A percentile compares a stretch with the other conserved stretches of the same genome.
Conservation (phyloP, 495 filamentous ascomycete species). For the Hypoxylon subgilvum region DNA sequence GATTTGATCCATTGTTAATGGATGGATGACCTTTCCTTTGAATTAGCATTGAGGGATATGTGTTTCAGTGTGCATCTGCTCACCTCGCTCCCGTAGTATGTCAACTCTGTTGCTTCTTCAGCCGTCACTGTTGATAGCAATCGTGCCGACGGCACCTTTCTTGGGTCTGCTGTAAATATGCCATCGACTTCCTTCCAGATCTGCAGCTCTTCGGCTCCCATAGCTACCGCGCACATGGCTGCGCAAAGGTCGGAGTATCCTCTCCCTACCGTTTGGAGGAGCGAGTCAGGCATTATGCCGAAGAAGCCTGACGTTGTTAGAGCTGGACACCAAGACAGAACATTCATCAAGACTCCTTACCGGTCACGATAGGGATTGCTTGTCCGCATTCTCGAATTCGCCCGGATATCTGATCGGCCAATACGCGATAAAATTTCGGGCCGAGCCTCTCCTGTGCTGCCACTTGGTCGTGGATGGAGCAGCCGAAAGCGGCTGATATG, state of each 20-base stretch:
- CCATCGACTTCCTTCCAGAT: conserved; percentile 65
- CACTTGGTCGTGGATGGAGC: conserved; percentile 37
- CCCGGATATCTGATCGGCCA: conserved; percentile 40
- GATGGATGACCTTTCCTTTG: conserved; percentile 50
- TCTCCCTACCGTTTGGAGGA: conserved; percentile 54
- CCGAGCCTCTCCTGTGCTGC: conserved; percentile 38
- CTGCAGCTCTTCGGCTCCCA: conserved; percentile 57
- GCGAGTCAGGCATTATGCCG: conserved; percentile 55
- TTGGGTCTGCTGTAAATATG: conserved; percentile 63
- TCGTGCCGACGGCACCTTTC: conserved; percentile 58
- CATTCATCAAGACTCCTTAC: conserved; percentile 11
- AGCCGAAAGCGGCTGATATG: conserved; percentile 43
- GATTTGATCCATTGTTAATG: conserved; percentile 53
- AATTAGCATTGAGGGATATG: conserved; percentile 4
- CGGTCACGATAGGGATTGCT: conserved; percentile 42
- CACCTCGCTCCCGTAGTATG: conserved; percentile 60
- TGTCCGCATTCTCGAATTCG: conserved; percentile 36
- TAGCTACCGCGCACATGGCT: conserved; percentile 55
- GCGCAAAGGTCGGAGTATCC: conserved; percentile 63
- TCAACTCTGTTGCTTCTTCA: conserved; percentile 60
- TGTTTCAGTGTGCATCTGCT: background rate
- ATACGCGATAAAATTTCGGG: conserved; percentile 43
- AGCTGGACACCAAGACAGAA: conserved; percentile 15
- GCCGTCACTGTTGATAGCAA: conserved; percentile 58
- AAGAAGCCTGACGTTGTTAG: conserved; percentile 56